These are phyloP conservation scores for Amaranthus cruentus DNA, from an alignment of 148 eudicot species.

Conservation along the genomic window DNA sequence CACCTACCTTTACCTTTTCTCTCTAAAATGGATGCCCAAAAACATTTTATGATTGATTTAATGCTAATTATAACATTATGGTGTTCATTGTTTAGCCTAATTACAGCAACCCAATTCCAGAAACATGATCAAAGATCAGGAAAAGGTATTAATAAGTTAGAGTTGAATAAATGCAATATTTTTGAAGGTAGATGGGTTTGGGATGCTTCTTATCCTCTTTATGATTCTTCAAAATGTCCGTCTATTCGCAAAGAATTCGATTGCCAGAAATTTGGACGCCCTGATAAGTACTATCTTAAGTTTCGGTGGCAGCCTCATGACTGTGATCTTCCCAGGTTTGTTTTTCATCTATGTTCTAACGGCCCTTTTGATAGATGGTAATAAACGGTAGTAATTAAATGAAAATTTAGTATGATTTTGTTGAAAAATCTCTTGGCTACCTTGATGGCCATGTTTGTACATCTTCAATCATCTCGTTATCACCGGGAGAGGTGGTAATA, in stretches of 20 bases:
- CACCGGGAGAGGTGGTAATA: too few relatives aligned
- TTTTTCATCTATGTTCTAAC: neutral
- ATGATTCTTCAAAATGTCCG: constrained; percentile 32
- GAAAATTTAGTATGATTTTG: too few relatives aligned
- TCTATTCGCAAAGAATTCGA: constrained; percentile 33
- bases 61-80: constrained; percentile 8
- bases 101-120: constrained; percentile 4
- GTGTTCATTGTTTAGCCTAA: constrained; percentile 11
- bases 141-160: neutral
- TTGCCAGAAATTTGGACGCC: constrained; percentile 37
- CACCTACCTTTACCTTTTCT: neutral
- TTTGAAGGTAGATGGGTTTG: constrained; percentile 31
- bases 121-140: neutral
- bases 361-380: too few relatives aligned
- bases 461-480: neutral
- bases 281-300: constrained; percentile 30
- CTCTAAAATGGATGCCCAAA: constrained; percentile 12
- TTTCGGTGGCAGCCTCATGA: constrained; percentile 43
- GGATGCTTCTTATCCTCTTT: constrained; percentile 33
- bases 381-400: too few relatives aligned
- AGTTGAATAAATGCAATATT: constrained; percentile 23
- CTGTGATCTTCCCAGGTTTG: constrained; percentile 40
- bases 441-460: neutral
- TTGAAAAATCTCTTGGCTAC: neutral
- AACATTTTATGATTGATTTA: neutral